Evolutionary conservation across 2,329 filamentous ascomycete species (phyloP), one percentile per base, ranked within the genome.

Genomic region (Dactylellina parvicollis): DNA sequence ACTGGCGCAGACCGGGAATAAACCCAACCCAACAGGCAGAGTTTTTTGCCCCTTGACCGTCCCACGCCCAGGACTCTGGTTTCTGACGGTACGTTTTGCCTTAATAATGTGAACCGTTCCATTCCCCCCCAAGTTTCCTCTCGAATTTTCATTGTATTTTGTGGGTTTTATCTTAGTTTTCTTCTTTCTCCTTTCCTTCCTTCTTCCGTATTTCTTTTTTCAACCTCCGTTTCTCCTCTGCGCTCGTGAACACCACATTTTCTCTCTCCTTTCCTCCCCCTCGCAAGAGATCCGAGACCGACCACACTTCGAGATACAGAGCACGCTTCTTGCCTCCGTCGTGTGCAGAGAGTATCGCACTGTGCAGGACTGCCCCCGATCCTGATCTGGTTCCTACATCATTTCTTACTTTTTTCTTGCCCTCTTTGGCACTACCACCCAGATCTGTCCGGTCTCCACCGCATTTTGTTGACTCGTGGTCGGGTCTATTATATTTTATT

Each of bases 271-370:
- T 73, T 64, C 66, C 36, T 64, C 52, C 61, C 69, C 69, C 69
- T 73, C 69, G 69, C 69, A 66, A 73, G 55, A 73, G 46, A 73
- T 57, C 69, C 69, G 62, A 66, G 69, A 66, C 60, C 69, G 62
- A 60, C 60, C 60, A 73, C 69, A 73, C 69, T 66, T 38, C 54
- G 22, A 65, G 54, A 60, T 55, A 52, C 47, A 24, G 24, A 30
- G n/a, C n/a, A n/a, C 14, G 14, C 57, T 22, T 73, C 49, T 34
- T 60, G 60, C 38, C 59, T 28, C 46, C 49, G 36, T 65, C 59
- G 40, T n/a, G 36, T n/a, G n/a, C n/a, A n/a, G 38, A 55, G 47
- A 40, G 36, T 59, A 57, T 28, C 40, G 50, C 47, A 54, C 46
- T 64, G 57, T 55, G 67, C 67, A 72, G 57, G 67, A 57, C 67